Evolutionary conservation across 2,329 filamentous ascomycete species (phyloP).

Genomic region (Botrytis hyacinthi): DNA sequence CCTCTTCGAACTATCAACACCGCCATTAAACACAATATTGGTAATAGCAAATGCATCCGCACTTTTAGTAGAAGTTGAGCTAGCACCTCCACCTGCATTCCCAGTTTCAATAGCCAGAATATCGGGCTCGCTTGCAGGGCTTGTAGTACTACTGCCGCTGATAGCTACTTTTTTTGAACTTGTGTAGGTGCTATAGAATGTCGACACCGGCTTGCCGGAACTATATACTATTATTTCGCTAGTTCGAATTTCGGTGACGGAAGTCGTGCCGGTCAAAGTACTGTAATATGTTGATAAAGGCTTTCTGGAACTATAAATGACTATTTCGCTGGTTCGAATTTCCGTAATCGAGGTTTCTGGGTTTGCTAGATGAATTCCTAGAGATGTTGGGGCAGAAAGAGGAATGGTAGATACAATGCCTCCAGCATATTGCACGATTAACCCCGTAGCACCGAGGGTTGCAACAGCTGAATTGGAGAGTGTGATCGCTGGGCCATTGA

Average conservation of each 20-base stretch:
- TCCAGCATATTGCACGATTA: slow-evolving; percentile 22
- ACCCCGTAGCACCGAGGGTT: slow-evolving; percentile 19
- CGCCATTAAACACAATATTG: background rate
- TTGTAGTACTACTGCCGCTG: background rate
- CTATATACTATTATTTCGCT: slow-evolving; percentile 1
- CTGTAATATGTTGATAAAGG: background rate
- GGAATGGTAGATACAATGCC: slow-evolving; percentile 23
- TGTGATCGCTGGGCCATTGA: slow-evolving; percentile 18
- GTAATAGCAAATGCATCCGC: background rate
- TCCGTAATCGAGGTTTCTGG: background rate
- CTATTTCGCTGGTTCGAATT: slow-evolving; percentile 1
- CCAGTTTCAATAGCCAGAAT: background rate
- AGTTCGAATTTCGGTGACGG: background rate
- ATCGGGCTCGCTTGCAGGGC: background rate
- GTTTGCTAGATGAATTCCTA: background rate
- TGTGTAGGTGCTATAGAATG: background rate
- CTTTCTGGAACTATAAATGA: background rate
- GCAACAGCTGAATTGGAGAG: slow-evolving; percentile 21
- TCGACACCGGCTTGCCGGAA: background rate
- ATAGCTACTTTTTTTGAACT: background rate
- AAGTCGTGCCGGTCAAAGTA: background rate
- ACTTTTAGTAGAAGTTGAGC: background rate
- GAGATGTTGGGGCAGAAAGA: background rate
- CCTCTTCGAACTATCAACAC: background rate
- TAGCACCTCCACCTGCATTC: background rate